Conservation (phyloP, 2,329 filamentous ascomycete species). For the Fusarium sp. region DNA sequence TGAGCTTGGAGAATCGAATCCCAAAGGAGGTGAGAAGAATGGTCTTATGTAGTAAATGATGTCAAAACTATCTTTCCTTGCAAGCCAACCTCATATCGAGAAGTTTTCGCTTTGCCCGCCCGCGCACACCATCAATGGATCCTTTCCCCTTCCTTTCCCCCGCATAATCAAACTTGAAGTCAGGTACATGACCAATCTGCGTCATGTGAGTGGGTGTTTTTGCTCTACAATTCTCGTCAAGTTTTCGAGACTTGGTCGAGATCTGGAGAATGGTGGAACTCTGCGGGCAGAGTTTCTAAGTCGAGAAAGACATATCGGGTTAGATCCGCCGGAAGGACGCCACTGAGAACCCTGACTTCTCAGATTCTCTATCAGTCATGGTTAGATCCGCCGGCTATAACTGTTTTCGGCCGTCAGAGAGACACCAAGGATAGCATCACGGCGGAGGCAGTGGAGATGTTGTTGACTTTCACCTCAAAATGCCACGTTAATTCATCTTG, state of each 20-base stretch:
- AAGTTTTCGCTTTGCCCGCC: constrained; percentile 5
- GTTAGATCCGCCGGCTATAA: constrained; percentile 37
- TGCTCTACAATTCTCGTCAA: constrained; percentile 29
- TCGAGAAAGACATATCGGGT: constrained; percentile 16
- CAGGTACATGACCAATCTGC: constrained; percentile 38
- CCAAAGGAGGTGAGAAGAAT: neutral
- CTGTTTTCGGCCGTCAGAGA: neutral
- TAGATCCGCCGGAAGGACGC: constrained; percentile 37
- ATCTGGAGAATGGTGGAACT: constrained; percentile 36
- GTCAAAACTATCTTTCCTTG: neutral
- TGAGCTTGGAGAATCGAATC: constrained; percentile 18
- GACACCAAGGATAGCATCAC: constrained; percentile 32
- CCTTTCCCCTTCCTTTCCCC: constrained; percentile 24
- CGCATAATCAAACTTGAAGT: constrained; percentile 25
- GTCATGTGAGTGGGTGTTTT: constrained; percentile 34
- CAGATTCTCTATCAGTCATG: neutral
- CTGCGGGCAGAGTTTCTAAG: constrained; percentile 37
- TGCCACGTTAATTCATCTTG: constrained; percentile 34
- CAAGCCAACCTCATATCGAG: neutral
- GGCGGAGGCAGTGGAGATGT: constrained; percentile 34
- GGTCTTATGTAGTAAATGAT: constrained; percentile 32
- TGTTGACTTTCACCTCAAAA: constrained; percentile 11
- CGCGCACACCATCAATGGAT: constrained; percentile 10
- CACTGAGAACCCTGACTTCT: neutral
- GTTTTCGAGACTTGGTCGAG: constrained; percentile 34